phyloP scores from a whole-genome alignment of 2,329 filamentous ascomycete genomes.

The Xylariales sp. region DNA sequence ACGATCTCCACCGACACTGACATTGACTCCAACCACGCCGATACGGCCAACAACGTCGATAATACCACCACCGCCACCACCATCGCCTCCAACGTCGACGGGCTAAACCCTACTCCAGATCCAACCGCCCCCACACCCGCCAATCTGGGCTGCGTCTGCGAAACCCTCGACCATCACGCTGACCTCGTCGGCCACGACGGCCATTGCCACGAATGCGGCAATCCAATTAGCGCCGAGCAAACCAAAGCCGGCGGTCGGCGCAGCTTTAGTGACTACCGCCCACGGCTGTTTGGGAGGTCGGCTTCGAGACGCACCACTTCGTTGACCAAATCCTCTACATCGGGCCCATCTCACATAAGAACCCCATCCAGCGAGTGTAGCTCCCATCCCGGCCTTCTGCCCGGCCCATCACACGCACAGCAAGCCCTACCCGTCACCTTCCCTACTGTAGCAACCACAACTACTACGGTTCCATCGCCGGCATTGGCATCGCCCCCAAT shows the following conservation, averaged over 20 bases:
- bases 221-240: conserved; percentile 20
- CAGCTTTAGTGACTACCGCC: conserved; percentile 33
- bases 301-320: conserved; percentile 42
- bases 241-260: conserved; percentile 26
- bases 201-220: conserved; percentile 27
- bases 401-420: background rate
- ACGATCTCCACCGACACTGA: conserved; percentile 13
- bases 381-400: conserved; percentile 29
- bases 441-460: background rate
- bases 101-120: conserved; percentile 18
- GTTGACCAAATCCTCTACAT: conserved; percentile 37
- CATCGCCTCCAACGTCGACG: conserved; percentile 6
- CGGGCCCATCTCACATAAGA: conserved; percentile 36
- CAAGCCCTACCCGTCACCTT: conserved; percentile 13
- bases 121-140: conserved; percentile 9
- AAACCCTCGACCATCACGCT: conserved; percentile 25
- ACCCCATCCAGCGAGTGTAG: conserved; percentile 39
- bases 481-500: conserved; percentile 36
- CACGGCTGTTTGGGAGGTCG: conserved; percentile 43
- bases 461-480: conserved; percentile 30
- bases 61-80: conserved; percentile 16
- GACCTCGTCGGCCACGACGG: conserved; percentile 27
- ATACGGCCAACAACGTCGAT: conserved; percentile 8
- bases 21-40: conserved; percentile 7
- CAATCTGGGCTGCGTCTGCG: conserved; percentile 13